phyloP scores from a whole-genome alignment of 352 stramenopile genomes.

The Phytopythium boreale region DNA sequence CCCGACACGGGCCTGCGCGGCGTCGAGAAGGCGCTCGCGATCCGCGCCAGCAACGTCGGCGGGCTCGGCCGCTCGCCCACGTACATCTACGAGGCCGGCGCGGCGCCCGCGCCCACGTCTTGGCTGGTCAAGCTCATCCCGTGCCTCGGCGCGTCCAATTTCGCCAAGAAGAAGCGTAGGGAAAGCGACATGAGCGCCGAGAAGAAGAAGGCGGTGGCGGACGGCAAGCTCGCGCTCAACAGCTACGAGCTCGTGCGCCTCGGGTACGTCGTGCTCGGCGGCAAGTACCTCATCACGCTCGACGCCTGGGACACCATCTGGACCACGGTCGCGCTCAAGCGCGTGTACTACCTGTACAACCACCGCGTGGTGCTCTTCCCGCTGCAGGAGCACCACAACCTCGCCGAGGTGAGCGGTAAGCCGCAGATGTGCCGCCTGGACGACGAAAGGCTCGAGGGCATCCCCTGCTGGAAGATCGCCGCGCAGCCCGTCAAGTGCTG shows the following conservation, averaged over 20 bases:
- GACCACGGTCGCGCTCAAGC: conserved; percentile 12
- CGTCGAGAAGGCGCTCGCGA: conserved; percentile 24
- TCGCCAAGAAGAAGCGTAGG: background rate
- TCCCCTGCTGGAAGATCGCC: conserved; percentile 24
- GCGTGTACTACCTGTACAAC: conserved; percentile 26
- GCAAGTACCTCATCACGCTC: conserved; percentile 21
- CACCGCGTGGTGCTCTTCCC: conserved; percentile 28
- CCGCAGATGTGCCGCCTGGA: conserved; percentile 27
- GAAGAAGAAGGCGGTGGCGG: conserved; percentile 6
- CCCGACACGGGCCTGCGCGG: conserved; percentile 15
- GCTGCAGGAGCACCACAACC: conserved; percentile 17
- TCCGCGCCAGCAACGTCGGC: conserved; percentile 27
- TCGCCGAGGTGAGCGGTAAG: conserved; percentile 9
- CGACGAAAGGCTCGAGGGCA: conserved; percentile 18
- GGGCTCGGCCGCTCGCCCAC: conserved; percentile 23
- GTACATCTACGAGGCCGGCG: conserved; percentile 15
- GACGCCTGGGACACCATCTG: conserved; percentile 30
- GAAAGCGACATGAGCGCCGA: background rate
- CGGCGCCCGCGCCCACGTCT: background rate
- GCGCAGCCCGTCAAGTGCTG: conserved; percentile 23
- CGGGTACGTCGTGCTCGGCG: conserved; percentile 32
- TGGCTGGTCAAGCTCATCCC: background rate
- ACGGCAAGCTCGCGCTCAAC: conserved; percentile 19
- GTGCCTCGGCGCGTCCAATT: background rate
- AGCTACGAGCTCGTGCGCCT: conserved; percentile 37